Conservation (phyloP, 176 grass and related monocot genomes). For the Poa pratensis region DNA sequence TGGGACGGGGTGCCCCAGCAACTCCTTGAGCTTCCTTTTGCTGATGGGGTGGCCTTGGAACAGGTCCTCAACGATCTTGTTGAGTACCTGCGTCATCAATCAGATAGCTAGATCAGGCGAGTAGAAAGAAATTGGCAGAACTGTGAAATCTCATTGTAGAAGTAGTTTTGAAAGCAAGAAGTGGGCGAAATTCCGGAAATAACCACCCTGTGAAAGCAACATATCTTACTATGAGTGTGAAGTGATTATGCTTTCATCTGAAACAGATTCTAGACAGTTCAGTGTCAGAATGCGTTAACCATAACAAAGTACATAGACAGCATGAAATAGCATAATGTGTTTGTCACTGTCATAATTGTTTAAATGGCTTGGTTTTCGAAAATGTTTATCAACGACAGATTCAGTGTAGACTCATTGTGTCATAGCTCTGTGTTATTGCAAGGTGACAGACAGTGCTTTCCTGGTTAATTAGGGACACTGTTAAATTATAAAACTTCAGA, state of each 20-base stretch:
- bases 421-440: not conserved
- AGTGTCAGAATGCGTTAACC: not conserved
- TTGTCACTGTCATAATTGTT: not conserved
- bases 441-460: not conserved
- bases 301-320: not conserved
- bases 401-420: not conserved
- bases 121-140: too few relatives aligned
- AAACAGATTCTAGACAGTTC: not conserved
- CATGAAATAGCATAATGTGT: not conserved
- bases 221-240: too few relatives aligned
- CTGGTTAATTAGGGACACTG: not conserved
- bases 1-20: slow-evolving; percentile 93
- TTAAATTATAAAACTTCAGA: not conserved
- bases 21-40: slow-evolving; percentile 93
- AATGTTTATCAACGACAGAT: not conserved
- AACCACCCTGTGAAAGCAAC: not conserved
- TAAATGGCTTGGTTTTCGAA: not conserved
- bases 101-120: not conserved
- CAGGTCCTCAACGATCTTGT: slow-evolving; percentile 94
- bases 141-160: not conserved
- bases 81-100: slow-evolving; percentile 73
- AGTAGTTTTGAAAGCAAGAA: not conserved
- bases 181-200: not conserved
- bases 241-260: not conserved
- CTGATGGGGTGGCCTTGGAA: slow-evolving; percentile 98